These are phyloP conservation scores for Penicillium arizonense DNA, from an alignment of 495 filamentous ascomycete species.

Conservation along the genomic window DNA sequence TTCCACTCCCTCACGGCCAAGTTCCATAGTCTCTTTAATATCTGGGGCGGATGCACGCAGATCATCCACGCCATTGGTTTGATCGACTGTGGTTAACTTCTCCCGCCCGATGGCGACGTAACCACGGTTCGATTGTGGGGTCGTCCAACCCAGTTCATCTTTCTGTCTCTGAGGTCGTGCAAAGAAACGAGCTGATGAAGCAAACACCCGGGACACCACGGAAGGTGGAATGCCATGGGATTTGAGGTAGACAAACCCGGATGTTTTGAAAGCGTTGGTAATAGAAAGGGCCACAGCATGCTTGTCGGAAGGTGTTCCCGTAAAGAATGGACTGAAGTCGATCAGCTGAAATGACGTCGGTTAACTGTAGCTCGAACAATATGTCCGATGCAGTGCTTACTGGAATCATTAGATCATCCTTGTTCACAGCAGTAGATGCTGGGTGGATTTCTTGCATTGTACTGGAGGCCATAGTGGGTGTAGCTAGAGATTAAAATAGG, in stretches of 20 bases:
- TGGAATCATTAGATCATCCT: conserved; percentile 68
- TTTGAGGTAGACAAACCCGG: conserved; percentile 89
- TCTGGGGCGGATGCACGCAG: conserved; percentile 64
- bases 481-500: not conserved
- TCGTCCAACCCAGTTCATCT: conserved; percentile 66
- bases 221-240: conserved; percentile 67
- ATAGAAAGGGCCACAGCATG: conserved; percentile 66
- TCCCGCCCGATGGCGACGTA: conserved; percentile 76
- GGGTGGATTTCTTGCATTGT: conserved; percentile 16
- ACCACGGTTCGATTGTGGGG: conserved; percentile 72
- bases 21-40: conserved; percentile 82
- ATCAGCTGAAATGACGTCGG: conserved; percentile 61
- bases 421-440: conserved; percentile 54
- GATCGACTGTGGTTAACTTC: conserved; percentile 63
- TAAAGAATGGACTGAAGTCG: conserved; percentile 75
- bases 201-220: conserved; percentile 62
- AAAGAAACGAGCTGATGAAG: conserved; percentile 76
- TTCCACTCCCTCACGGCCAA: conserved; percentile 70
- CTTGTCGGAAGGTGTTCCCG: conserved; percentile 60
- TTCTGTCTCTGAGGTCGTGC: conserved; percentile 66
- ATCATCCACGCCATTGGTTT: conserved; percentile 56
- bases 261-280: conserved; percentile 75
- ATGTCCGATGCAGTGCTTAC: conserved; percentile 37
- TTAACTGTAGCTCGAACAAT: not conserved
- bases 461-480: conserved; percentile 11